phyloP scores from a whole-genome alignment of 371 early-diverging fungal genomes.

The Synchytrium microbalum region DNA sequence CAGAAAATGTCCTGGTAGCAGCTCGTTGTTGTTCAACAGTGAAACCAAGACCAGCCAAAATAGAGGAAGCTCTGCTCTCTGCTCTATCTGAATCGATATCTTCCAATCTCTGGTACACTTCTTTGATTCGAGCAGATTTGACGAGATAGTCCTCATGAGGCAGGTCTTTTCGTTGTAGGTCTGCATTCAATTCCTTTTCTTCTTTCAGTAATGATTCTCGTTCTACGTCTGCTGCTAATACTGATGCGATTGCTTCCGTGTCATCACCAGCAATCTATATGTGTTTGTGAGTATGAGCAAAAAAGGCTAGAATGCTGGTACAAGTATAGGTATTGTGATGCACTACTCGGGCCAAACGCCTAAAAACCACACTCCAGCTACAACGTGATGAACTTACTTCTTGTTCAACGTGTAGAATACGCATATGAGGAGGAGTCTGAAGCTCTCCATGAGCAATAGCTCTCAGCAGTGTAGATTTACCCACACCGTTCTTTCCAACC shows the following conservation, averaged over 20 bases:
- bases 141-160: constrained; percentile 57
- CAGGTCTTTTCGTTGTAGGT: constrained; percentile 47
- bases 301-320: constrained; percentile 1
- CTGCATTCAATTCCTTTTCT: constrained; percentile 55
- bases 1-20: constrained; percentile 87
- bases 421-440: constrained; percentile 63
- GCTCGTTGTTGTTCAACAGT: constrained; percentile 62
- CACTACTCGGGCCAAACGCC: no score
- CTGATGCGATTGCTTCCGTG: constrained; percentile 76
- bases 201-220: constrained; percentile 82
- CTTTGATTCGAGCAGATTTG: constrained; percentile 61
- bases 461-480: constrained; percentile 94
- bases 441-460: constrained; percentile 86
- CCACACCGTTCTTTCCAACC: constrained; percentile 98
- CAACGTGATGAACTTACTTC: constrained; percentile 51
- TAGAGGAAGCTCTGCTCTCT: constrained; percentile 77
- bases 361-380: not conserved
- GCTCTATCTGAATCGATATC: constrained; percentile 96
- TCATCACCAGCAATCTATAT: constrained; percentile 85
- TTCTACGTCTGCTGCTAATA: constrained; percentile 91
- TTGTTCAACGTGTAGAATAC: constrained; percentile 92
- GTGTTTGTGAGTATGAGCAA: constrained; percentile 1
- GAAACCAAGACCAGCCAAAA: constrained; percentile 95
- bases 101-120: constrained; percentile 71
- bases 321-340: no score